These are phyloP conservation scores for Xylaria polymorpha DNA, from an alignment of 2,329 filamentous ascomycete genomes.

Conservation along the genomic window DNA sequence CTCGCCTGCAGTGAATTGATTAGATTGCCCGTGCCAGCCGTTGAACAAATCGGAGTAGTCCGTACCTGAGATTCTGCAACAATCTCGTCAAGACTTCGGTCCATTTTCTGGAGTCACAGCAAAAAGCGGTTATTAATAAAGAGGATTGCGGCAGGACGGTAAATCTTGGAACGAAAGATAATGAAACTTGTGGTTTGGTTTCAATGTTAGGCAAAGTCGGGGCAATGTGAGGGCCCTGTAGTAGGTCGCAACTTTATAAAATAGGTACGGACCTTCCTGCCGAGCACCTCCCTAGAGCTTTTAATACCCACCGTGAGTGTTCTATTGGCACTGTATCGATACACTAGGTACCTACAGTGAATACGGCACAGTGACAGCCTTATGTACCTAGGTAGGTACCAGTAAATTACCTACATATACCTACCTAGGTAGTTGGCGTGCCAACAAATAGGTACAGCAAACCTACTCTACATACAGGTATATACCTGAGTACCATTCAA, in stretches of 20 bases:
- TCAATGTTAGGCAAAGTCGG: neutral
- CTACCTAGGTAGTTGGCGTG: too few relatives aligned
- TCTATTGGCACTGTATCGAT: conserved; percentile 10
- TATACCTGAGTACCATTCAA: too few relatives aligned
- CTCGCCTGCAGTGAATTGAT: conserved; percentile 31
- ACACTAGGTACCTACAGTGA: neutral
- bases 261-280: neutral
- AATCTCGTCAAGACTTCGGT: conserved; percentile 52
- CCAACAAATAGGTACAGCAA: too few relatives aligned
- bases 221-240: neutral
- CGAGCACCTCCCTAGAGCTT: neutral
- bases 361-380: neutral
- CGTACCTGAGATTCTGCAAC: conserved; percentile 52
- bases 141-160: neutral
- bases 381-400: too few relatives aligned
- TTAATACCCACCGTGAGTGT: neutral
- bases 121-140: conserved; percentile 2
- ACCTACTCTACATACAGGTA: too few relatives aligned
- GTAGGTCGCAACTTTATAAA: neutral
- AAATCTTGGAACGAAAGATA: conserved; percentile 8
- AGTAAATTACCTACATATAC: too few relatives aligned
- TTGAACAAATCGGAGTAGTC: conserved; percentile 4
- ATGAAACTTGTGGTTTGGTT: neutral
- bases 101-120: conserved; percentile 42
- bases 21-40: neutral